A percentile compares a stretch with the other conserved stretches of the same genome.
These are phyloP conservation scores for Tanacetum coccineum DNA, from an alignment of 129 eudicot species.

Conservation along the genomic window DNA sequence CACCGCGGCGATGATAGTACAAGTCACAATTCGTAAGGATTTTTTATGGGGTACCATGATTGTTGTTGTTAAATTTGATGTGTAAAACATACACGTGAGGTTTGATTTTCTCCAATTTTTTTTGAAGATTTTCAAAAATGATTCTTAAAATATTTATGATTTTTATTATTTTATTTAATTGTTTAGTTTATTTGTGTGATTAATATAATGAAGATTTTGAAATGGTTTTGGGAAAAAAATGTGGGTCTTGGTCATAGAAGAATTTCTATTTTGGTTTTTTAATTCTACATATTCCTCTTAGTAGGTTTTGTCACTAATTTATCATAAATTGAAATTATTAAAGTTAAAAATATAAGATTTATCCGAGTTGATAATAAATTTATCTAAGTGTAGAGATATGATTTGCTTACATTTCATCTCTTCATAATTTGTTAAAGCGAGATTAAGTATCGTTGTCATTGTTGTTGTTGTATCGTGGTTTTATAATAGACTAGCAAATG, in stretches of 20 bases:
- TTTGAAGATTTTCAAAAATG: slow-evolving; percentile 22
- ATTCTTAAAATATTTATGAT: slow-evolving; percentile 14
- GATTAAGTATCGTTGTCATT: too few relatives aligned
- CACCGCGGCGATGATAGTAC: slow-evolving; percentile 56
- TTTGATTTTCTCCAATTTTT: slow-evolving; percentile 47
- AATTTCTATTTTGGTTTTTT: background rate
- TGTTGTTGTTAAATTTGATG: slow-evolving; percentile 56
- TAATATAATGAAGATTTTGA: slow-evolving; percentile 32
- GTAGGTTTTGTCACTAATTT: too few relatives aligned
- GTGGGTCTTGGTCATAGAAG: background rate
- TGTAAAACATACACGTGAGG: slow-evolving; percentile 87
- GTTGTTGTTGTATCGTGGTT: too few relatives aligned
- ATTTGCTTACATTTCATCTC: too few relatives aligned
- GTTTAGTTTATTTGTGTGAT: slow-evolving; percentile 34
- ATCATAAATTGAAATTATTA: too few relatives aligned
- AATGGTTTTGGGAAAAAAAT: slow-evolving; percentile 26
- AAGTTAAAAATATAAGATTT: too few relatives aligned
- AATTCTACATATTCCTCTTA: background rate
- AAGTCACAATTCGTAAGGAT: slow-evolving; percentile 54
- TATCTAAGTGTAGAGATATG: too few relatives aligned
- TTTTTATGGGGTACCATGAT: slow-evolving; percentile 1
- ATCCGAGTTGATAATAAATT: too few relatives aligned
- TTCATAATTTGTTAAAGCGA: too few relatives aligned
- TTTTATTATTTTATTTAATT: slow-evolving; percentile 23
- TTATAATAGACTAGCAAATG: too few relatives aligned